These are phyloP conservation scores for Tremella mesenterica DNA, from an alignment of 768 basidiomycete species.

Conservation along the genomic window DNA sequence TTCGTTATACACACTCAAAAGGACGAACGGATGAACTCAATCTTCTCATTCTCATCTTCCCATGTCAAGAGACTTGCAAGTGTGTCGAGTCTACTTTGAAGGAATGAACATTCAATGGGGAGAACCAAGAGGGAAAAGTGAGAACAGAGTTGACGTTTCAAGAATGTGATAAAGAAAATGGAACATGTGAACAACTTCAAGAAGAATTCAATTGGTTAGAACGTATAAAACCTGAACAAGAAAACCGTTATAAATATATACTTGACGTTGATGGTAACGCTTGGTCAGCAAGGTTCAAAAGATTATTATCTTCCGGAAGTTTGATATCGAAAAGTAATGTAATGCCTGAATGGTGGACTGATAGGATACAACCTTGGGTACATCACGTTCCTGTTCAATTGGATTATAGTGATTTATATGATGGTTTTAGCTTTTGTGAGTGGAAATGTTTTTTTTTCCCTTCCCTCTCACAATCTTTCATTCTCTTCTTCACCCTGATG, in stretches of 20 bases:
- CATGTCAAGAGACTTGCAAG: too few species aligned
- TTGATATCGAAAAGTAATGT: slow-evolving; percentile 41
- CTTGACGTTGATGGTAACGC: slow-evolving; percentile 44
- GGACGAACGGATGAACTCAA: too few species aligned
- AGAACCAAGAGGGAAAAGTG: too few species aligned
- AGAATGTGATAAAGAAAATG: slow-evolving; percentile 36
- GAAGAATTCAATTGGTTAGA: slow-evolving; percentile 24
- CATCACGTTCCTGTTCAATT: slow-evolving; percentile 41
- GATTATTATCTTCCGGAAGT: slow-evolving; percentile 32
- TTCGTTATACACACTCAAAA: too few species aligned
- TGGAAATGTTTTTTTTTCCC: too few species aligned
- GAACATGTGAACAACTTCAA: slow-evolving; percentile 35
- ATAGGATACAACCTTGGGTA: slow-evolving; percentile 42
- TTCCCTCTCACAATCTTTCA: too few species aligned
- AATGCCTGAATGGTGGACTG: slow-evolving; percentile 43
- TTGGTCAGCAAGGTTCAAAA: slow-evolving; percentile 42
- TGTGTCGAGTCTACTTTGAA: too few species aligned
- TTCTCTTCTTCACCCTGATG: too few species aligned
- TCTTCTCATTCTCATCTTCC: too few species aligned
- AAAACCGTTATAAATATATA: slow-evolving; percentile 36
- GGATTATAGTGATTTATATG: slow-evolving; percentile 37
- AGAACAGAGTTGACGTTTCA: background rate
- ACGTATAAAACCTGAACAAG: slow-evolving; percentile 26
- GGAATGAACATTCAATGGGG: too few species aligned
- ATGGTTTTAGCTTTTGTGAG: slow-evolving; percentile 32